These are phyloP conservation scores for Pisolithus microcarpus DNA, from an alignment of 768 basidiomycete genomes.

Conservation along the genomic window DNA sequence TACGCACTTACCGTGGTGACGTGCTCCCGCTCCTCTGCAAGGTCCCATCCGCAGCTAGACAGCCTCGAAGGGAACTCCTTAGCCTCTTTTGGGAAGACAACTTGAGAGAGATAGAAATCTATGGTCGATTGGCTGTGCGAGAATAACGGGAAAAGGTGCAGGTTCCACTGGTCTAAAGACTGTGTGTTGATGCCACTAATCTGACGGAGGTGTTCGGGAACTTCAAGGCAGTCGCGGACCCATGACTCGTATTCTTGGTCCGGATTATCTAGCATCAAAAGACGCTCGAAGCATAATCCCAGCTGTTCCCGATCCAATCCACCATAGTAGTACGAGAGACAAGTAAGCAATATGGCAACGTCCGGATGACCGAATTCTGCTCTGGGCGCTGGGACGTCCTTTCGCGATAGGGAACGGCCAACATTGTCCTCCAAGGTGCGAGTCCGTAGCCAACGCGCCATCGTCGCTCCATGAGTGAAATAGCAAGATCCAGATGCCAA, in stretches of 20 bases:
- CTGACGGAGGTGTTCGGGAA: constrained; percentile 27
- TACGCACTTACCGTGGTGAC: constrained; percentile 8
- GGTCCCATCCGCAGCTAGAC: constrained; percentile 47
- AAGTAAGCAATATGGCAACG: constrained; percentile 38
- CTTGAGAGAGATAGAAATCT: constrained; percentile 39
- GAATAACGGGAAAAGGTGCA: constrained; percentile 29
- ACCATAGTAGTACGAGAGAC: constrained; percentile 42
- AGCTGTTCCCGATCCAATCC: constrained; percentile 38
- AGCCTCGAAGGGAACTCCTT: constrained; percentile 43
- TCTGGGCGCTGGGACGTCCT: constrained; percentile 38
- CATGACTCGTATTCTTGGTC: constrained; percentile 35
- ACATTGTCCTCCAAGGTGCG: constrained; percentile 33
- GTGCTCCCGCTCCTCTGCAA: constrained; percentile 31
- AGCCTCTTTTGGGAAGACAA: constrained; percentile 46
- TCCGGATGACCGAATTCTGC: constrained; percentile 52
- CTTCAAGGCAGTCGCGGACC: constrained; percentile 16
- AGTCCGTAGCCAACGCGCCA: constrained; percentile 52
- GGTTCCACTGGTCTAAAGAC: constrained; percentile 28
- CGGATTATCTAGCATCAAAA: constrained; percentile 37
- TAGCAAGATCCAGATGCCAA: constrained; percentile 34
- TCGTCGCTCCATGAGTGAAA: constrained; percentile 32
- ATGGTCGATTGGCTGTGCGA: constrained; percentile 31
- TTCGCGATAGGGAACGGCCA: constrained; percentile 48
- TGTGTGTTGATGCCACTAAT: constrained; percentile 36
- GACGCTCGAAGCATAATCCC: constrained; percentile 28